Evolutionary conservation across 345 rosid genomes (phyloP).

Genomic region (Euphorbia pulcherrima): DNA sequence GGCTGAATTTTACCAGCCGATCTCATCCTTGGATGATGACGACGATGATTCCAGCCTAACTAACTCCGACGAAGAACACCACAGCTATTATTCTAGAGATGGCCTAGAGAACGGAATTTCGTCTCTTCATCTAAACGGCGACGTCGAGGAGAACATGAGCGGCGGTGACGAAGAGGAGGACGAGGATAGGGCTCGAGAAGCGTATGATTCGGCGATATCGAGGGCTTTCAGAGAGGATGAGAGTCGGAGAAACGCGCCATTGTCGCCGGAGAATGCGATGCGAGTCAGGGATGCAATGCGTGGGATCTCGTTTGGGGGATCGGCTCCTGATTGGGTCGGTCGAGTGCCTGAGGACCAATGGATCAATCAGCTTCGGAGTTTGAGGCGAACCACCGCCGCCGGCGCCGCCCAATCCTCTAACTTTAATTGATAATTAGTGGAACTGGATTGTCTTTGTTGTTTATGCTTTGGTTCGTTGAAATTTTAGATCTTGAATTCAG

Average conservation of each 20-base stretch:
- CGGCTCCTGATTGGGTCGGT: constrained; percentile 72
- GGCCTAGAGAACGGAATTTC: constrained; percentile 46
- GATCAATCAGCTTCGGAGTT: constrained; percentile 58
- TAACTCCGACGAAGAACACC: constrained; percentile 34
- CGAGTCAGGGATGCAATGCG: constrained; percentile 88
- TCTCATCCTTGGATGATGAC: constrained; percentile 44
- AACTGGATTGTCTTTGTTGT: no score
- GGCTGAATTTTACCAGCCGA: constrained; percentile 74
- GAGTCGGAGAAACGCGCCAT: constrained; percentile 62
- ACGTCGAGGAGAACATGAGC: constrained; percentile 36
- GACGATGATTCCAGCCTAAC: constrained; percentile 20
- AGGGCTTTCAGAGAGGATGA: constrained; percentile 76
- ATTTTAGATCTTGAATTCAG: no score
- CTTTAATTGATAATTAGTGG: background rate
- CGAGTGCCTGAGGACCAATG: constrained; percentile 66
- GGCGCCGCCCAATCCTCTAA: background rate
- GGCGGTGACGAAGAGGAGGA: constrained; percentile 39
- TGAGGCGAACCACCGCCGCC: constrained; percentile 27
- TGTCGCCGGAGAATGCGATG: constrained; percentile 51
- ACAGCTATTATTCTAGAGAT: constrained; percentile 5
- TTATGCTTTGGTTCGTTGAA: no score
- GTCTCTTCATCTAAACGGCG: constrained; percentile 42
- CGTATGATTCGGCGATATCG: constrained; percentile 34
- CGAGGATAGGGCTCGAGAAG: constrained; percentile 33
- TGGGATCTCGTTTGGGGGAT: constrained; percentile 59